Percentiles rank a stretch among this genome's conserved stretches.
phyloP scores from a whole-genome alignment of 2,329 filamentous ascomycete genomes.

The Aschersonia sp. region DNA sequence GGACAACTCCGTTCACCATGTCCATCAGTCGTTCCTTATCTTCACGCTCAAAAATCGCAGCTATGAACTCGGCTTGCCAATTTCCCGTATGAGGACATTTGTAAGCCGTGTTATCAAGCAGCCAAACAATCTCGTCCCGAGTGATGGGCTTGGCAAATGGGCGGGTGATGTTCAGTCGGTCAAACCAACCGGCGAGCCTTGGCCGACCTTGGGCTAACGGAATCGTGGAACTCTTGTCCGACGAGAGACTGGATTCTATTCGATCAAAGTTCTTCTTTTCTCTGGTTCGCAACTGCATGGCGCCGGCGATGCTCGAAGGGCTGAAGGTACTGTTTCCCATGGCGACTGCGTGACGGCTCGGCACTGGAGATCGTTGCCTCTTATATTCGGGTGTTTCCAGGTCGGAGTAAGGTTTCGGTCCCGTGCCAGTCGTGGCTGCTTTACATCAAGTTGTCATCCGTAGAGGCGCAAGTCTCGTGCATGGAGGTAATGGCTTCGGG shows the following conservation, averaged over 20 bases:
- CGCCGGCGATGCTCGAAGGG: slow-evolving; percentile 16
- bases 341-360: slow-evolving; percentile 1
- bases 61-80: slow-evolving; percentile 76
- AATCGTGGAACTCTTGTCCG: slow-evolving; percentile 15
- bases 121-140: slow-evolving; percentile 62
- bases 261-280: slow-evolving; percentile 32
- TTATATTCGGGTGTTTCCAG: background rate
- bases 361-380: background rate
- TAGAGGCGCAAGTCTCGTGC: slow-evolving; percentile 2
- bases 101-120: slow-evolving; percentile 82
- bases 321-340: slow-evolving; percentile 11
- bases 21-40: slow-evolving; percentile 52
- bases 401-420: background rate
- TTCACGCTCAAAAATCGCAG: slow-evolving; percentile 64
- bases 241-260: slow-evolving; percentile 31
- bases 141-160: slow-evolving; percentile 36
- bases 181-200: slow-evolving; percentile 32
- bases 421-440: background rate
- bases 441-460: background rate
- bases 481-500: background rate
- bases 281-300: slow-evolving; percentile 36
- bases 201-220: slow-evolving; percentile 1
- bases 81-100: slow-evolving; percentile 28
- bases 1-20: slow-evolving; percentile 54
- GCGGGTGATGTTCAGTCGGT: slow-evolving; percentile 36